Evolutionary conservation across 1,284 basidiomycete species (phyloP), one percentile per base, ranked within the genome.

Genomic region (Apiotrichum gracile): DNA sequence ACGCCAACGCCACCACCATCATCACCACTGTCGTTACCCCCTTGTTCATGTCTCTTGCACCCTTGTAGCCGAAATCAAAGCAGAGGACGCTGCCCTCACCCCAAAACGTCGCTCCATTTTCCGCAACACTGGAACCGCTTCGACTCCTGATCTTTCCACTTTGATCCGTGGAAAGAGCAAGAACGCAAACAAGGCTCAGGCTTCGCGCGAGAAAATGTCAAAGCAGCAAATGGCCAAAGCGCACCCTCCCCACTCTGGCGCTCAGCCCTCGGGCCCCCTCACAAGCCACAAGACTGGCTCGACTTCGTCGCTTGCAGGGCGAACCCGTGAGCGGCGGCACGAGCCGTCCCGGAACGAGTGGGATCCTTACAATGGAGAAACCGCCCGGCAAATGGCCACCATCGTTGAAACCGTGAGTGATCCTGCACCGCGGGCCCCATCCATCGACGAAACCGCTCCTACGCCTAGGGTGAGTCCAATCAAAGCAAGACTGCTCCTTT

Each of bases 71-170:
- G 66, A 68, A 45, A 54, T 66, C 26, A 56, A 57, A 39, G 49
- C 62, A 12, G 57, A 59, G 19, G 60, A 57, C n/a, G 57, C 60
- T 29, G 53, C 56, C 13, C 49, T 59, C 17, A 33, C 55, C 22
- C 58, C 61, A 10, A 87, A 87, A 71, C 82, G 88, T 39, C 81
- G 88, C 49, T 88, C 86, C 60, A 83, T 92, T 76, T 91, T 90
- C 71, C 81, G 90, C 55, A 85, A 86, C n/a, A 79, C 86, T 8
- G 90, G 89, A 45, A 91, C 88, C 2, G 86, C 88, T 24, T 88
- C 86, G 62, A 89, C 86, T 63, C 90, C 91, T 24, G 90, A 94
- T 73, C 79, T 93, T 24, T 86, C 87, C 5, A 90, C 87, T 3
- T 78, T 92, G 51, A 75, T 91, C 49, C 81, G 60, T 13, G 51